Conservation (phyloP, 1,284 basidiomycete species). For the Heterobasidion annosum region DNA sequence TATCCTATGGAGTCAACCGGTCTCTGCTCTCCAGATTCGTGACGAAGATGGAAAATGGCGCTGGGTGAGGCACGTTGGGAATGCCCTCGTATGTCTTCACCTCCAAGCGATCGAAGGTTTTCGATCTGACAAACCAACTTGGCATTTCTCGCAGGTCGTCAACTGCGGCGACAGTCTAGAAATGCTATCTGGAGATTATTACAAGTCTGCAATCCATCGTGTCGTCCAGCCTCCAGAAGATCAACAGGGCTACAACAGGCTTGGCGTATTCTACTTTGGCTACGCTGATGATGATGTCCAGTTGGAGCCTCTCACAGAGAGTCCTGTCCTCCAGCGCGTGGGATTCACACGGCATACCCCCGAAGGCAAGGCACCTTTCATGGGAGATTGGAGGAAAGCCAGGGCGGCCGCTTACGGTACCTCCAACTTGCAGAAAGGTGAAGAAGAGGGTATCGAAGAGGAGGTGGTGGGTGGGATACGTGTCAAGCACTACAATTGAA, state of each 20-base stretch:
- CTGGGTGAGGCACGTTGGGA: constrained; percentile 51
- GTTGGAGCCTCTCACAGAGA: constrained; percentile 27
- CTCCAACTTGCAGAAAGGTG: constrained; percentile 16
- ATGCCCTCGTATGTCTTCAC: constrained; percentile 35
- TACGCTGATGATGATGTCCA: constrained; percentile 16
- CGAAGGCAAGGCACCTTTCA: constrained; percentile 24
- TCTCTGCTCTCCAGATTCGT: constrained; percentile 48
- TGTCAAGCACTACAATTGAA: constrained; percentile 33
- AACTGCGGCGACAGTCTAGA: constrained; percentile 52
- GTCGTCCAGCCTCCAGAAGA: constrained; percentile 38
- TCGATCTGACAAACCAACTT: background rate
- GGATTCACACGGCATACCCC: constrained; percentile 21
- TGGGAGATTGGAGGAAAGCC: constrained; percentile 26
- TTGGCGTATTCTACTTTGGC: constrained; percentile 44
- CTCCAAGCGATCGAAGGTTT: background rate
- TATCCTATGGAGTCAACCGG: constrained; percentile 50
- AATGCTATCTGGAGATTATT: constrained; percentile 44
- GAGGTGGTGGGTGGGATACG: constrained; percentile 35
- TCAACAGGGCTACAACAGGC: constrained; percentile 33
- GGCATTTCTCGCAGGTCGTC: constrained; percentile 24
- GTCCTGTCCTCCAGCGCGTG: constrained; percentile 26
- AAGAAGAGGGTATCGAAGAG: constrained; percentile 31
- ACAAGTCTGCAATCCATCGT: constrained; percentile 26
- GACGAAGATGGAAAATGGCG: constrained; percentile 43
- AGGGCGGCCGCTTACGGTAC: constrained; percentile 24